phyloP scores from a whole-genome alignment of 768 basidiomycete genomes.

The Rubroboletus satanas region DNA sequence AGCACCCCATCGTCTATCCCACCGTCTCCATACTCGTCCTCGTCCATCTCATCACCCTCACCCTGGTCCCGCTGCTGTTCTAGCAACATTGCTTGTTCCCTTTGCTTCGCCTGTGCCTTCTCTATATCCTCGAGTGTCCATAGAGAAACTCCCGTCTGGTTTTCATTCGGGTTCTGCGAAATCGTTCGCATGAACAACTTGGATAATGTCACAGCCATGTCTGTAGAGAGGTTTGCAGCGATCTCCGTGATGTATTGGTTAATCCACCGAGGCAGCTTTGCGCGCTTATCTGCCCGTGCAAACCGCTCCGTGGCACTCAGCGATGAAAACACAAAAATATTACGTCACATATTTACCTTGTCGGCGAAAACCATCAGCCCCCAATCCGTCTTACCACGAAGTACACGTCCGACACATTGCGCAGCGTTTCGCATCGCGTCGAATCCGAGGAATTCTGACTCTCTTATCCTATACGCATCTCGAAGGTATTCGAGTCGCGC shows the following conservation, averaged over 20 bases:
- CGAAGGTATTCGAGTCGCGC: slow-evolving; percentile 95
- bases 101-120: slow-evolving; percentile 79
- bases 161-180: slow-evolving; percentile 95
- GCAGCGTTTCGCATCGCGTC: slow-evolving; percentile 99
- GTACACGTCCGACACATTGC: slow-evolving; percentile 95
- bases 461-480: slow-evolving; percentile 97
- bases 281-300: slow-evolving; percentile 87
- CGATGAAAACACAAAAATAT: not conserved
- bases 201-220: slow-evolving; percentile 92
- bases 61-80: slow-evolving; percentile 29
- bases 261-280: slow-evolving; percentile 97
- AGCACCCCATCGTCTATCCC: slow-evolving; percentile 63
- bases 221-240: slow-evolving; percentile 94
- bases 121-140: slow-evolving; percentile 94
- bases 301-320: slow-evolving; percentile 59
- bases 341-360: slow-evolving; percentile 55
- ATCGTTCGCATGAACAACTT: slow-evolving; percentile 98
- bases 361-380: slow-evolving; percentile 99
- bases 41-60: slow-evolving; percentile 33
- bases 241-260: slow-evolving; percentile 99
- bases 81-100: slow-evolving; percentile 53
- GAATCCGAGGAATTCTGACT: slow-evolving; percentile 98
- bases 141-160: slow-evolving; percentile 88
- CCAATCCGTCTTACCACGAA: slow-evolving; percentile 99
- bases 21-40: slow-evolving; percentile 64